Evolutionary conservation across 441 rosid genomes (phyloP), one percentile per base, ranked within the genome.

Genomic region (Francoa sonchifolia): DNA sequence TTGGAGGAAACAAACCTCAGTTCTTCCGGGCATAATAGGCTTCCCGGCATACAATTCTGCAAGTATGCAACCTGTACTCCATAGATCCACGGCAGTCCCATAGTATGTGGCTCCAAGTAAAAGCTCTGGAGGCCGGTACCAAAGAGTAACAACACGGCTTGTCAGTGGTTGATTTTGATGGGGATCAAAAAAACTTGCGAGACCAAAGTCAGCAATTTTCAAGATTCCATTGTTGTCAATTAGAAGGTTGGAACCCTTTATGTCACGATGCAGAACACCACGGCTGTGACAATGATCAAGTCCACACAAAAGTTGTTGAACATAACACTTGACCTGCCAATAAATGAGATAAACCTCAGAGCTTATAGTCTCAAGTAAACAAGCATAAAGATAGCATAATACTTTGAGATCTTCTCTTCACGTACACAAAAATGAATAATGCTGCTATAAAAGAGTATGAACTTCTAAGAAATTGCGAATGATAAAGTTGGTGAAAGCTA

Each of bases 21-120:
- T 90, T 77, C 98, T 74, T 66, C 98, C 98, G 10, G 96, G 98
- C 98, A 90, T 85, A 10, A 79, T 85, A 55, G 96, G 98, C 74
- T 89, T 89, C 61, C 96, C 98, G n/a, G 95, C 85, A 51, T 82
- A 86, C 31, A 86, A 47, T 52, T 90, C 98, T 11, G 96, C 94
- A 55, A 85, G 84, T 57, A 90, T 80, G 63, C 98, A 90, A 52
- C 98, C 98, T 3, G 90, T 47, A 47, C 98, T 89, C 98, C 98
- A 89, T 42, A 85, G 69, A 72, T 89, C 98, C 43, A 89, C 90
- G 29, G 96, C 85, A 48, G 76, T 69, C 22, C 85, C 85, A 44
- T 85, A 90, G 48, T 57, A 71, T 23, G 90, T 90, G 44, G 96
- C 96, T 39, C 98, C 98, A 18, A 90, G 93, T 27, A 89, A 61